Percentiles rank a stretch among this genome's conserved stretches.
Conservation (phyloP, 768 basidiomycete species). For the Gloeophyllum trabeum region DNA sequence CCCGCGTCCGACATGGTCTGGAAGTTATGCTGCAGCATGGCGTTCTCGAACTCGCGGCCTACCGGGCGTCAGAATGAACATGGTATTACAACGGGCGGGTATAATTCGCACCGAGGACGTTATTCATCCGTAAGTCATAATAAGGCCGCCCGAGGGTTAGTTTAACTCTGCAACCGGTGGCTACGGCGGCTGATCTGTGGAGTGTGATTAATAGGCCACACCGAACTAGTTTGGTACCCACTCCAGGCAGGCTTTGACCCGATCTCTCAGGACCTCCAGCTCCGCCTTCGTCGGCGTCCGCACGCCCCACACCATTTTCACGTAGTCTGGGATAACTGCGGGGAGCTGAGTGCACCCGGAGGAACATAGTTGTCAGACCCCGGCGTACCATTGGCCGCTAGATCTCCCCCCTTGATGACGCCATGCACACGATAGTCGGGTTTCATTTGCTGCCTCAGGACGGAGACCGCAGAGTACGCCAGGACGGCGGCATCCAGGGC, state of each 20-base stretch:
- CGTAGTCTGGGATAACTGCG: conserved; percentile 76
- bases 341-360: not conserved
- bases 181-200: conserved; percentile 52
- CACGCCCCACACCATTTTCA: conserved; percentile 61
- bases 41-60: conserved; percentile 45
- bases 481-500: conserved; percentile 84
- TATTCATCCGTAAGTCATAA: conserved; percentile 23
- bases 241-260: conserved; percentile 65
- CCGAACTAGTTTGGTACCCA: conserved; percentile 21
- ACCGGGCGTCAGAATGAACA: not conserved
- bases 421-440: conserved; percentile 77
- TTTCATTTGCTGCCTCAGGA: conserved; percentile 79
- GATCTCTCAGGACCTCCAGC: conserved; percentile 38
- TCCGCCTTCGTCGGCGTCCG: conserved; percentile 57
- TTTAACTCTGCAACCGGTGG: conserved; percentile 26
- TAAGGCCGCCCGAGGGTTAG: conserved; percentile 12
- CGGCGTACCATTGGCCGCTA: conserved; percentile 56
- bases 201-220: conserved; percentile 6
- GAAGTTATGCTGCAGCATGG: conserved; percentile 35
- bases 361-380: not conserved
- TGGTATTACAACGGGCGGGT: not conserved
- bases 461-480: conserved; percentile 69
- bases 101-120: conserved; percentile 16
- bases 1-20: conserved; percentile 16
- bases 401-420: conserved; percentile 56